Evolutionary conservation across 345 rosid species (phyloP), one percentile per base, ranked within the genome.

Genomic region (Euphorbia pulcherrima): DNA sequence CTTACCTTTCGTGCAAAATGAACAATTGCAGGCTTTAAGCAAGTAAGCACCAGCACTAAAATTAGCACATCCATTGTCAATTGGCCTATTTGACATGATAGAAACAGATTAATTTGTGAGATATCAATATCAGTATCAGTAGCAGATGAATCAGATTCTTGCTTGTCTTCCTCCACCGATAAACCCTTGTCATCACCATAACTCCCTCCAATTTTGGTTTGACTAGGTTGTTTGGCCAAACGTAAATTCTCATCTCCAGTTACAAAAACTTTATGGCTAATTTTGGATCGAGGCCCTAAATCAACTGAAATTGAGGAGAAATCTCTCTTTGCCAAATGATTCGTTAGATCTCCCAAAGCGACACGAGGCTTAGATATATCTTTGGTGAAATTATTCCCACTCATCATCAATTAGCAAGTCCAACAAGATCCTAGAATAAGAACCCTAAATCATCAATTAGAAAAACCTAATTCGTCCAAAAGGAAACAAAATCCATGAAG

Each of bases 1-100:
- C 33, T 72, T 54, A 93, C 96, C 99, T 85, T 85, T 88, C 77
- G 80, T 76, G 77, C 99, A 91, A 84, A 90, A 87, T 4, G 92
- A 86, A 70, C 96, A 93, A 57, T 88, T 80, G 76, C 98, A 94
- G 20, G 83, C 70, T 30, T 80, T 86, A 16, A 88, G 82, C 76
- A 78, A 62, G 68, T 83, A 89, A 64, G 75, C 80, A 37, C 68
- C 80, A 5, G 68, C 59, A 57, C 74, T 72, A 65, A 68, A 71
- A 76, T 82, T 78, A 46, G 40, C 80, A 71, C 70, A 57, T 55
- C 52, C 83, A 58, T 56, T 53, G 67, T n/a, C n/a, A n/a, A n/a
- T n/a, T n/a, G n/a, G n/a, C n/a, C n/a, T n/a, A n/a, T n/a, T n/a
- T n/a, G n/a, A n/a, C n/a, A n/a, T n/a, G n/a, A n/a, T n/a, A n/a